Evolutionary conservation across 345 rosid species (phyloP).

Genomic region (Bretschneidera sinensis): DNA sequence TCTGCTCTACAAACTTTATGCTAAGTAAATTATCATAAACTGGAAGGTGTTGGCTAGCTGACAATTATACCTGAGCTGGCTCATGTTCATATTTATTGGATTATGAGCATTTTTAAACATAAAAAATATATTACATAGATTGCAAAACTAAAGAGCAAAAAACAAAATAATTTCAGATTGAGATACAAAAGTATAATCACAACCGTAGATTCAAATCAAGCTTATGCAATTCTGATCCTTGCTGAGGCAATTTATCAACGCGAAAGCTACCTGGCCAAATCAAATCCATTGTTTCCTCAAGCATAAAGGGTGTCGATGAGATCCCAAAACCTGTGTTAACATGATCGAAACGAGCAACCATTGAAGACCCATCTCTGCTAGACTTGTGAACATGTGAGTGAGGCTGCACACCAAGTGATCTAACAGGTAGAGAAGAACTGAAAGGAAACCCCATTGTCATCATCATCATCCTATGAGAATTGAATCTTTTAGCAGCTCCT

Average conservation of each 20-base stretch:
- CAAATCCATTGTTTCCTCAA: slow-evolving; percentile 23
- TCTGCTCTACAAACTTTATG: no score
- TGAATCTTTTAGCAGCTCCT: slow-evolving; percentile 34
- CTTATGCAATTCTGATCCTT: slow-evolving; percentile 20
- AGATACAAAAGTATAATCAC: slow-evolving; percentile 9
- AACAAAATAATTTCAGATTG: background rate
- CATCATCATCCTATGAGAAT: slow-evolving; percentile 35
- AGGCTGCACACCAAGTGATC: slow-evolving; percentile 36
- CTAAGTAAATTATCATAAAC: no score
- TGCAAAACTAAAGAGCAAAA: background rate
- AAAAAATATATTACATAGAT: slow-evolving; percentile 1
- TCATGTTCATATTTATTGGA: no score
- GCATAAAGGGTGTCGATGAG: slow-evolving; percentile 15
- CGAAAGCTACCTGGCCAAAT: slow-evolving; percentile 46
- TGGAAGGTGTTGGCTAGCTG: no score
- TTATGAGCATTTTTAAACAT: no score
- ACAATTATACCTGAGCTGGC: no score
- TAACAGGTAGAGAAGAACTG: slow-evolving; percentile 14
- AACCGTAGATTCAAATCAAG: slow-evolving; percentile 40
- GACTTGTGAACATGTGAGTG: slow-evolving; percentile 37
- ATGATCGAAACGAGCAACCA: slow-evolving; percentile 13
- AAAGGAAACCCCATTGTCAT: slow-evolving; percentile 17
- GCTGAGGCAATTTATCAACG: slow-evolving; percentile 17
- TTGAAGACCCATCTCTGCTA: slow-evolving; percentile 22
- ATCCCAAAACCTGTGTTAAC: slow-evolving; percentile 18